phyloP scores from a whole-genome alignment of 179 eudicot genomes.

The Gypsophila paniculata region DNA sequence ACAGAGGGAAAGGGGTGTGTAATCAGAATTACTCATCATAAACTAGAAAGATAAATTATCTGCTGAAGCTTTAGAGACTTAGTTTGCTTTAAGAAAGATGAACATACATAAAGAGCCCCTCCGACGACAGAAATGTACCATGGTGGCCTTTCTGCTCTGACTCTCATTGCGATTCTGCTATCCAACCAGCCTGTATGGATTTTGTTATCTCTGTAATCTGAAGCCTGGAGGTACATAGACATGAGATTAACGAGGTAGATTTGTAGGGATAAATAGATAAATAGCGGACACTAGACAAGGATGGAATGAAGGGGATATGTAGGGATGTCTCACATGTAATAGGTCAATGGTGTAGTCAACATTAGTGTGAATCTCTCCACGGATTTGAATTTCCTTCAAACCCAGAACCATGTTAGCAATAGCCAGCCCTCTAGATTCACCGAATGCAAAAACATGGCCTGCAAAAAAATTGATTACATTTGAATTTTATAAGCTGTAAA shows the following conservation, averaged over 20 bases:
- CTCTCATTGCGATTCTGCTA: constrained; percentile 99
- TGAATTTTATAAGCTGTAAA: not conserved
- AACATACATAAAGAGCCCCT: constrained; percentile 94
- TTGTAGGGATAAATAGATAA: not conserved
- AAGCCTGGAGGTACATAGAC: constrained; percentile 48
- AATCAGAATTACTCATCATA: constrained; percentile 2
- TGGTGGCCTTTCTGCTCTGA: constrained; percentile 99
- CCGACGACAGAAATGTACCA: constrained; percentile 99
- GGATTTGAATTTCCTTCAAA: constrained; percentile 93
- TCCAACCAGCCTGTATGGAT: constrained; percentile 99
- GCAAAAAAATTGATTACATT: constrained; percentile 19
- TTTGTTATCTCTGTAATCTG: constrained; percentile 87
- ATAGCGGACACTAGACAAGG: not conserved
- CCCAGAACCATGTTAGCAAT: constrained; percentile 99
- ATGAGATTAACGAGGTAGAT: not conserved
- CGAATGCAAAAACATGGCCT: constrained; percentile 99
- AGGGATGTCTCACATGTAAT: constrained; percentile 60
- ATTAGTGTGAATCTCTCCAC: constrained; percentile 97
- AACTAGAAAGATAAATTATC: not conserved
- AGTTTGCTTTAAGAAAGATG: not conserved
- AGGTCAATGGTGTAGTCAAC: constrained; percentile 96
- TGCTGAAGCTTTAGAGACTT: constrained; percentile 7
- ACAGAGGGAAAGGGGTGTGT: constrained; percentile 5
- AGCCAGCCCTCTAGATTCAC: constrained; percentile 93
- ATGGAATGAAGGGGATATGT: not conserved